Evolutionary conservation across 345 rosid species (phyloP).

Genomic region (Melastoma malabathricum): DNA sequence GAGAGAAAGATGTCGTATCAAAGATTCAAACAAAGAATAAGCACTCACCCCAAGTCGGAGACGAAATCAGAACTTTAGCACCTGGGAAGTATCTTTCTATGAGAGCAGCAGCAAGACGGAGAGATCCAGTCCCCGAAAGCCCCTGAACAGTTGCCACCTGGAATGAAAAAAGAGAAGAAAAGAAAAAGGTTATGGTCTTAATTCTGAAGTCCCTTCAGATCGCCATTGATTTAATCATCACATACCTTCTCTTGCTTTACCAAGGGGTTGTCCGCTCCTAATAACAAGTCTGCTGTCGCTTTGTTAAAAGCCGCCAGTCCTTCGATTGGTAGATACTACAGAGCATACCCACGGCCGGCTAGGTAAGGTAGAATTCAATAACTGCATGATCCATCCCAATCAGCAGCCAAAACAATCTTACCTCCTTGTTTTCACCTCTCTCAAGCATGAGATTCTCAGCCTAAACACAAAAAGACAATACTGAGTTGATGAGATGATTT

Average conservation of each 20-base stretch:
- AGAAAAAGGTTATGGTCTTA: neutral
- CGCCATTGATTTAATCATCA: slow-evolving; percentile 3
- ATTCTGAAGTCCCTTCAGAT: neutral
- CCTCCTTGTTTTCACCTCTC: slow-evolving; percentile 95
- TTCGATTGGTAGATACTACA: slow-evolving; percentile 95
- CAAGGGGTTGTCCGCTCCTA: slow-evolving; percentile 71
- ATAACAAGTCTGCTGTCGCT: slow-evolving; percentile 77
- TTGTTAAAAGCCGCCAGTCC: slow-evolving; percentile 92
- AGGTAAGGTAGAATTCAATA: slow-evolving; percentile 3
- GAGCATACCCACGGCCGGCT: slow-evolving; percentile 6
- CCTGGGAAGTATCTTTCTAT: slow-evolving; percentile 89
- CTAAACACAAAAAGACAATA: slow-evolving; percentile 19
- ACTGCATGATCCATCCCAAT: too few relatives aligned
- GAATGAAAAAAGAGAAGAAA: slow-evolving; percentile 3
- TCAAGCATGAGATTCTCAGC: slow-evolving; percentile 85
- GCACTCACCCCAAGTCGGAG: slow-evolving; percentile 84
- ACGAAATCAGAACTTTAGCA: slow-evolving; percentile 72
- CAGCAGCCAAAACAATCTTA: slow-evolving; percentile 10
- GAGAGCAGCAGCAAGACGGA: slow-evolving; percentile 85
- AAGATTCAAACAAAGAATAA: slow-evolving; percentile 5
- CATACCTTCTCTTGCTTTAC: slow-evolving; percentile 63
- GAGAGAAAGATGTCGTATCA: slow-evolving; percentile 1
- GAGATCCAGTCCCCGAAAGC: slow-evolving; percentile 96
- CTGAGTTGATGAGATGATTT: neutral
- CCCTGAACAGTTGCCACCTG: slow-evolving; percentile 98